These are phyloP conservation scores for Haematococcus sp. DNA, from an alignment of 139 green algal species.

Conservation along the genomic window DNA sequence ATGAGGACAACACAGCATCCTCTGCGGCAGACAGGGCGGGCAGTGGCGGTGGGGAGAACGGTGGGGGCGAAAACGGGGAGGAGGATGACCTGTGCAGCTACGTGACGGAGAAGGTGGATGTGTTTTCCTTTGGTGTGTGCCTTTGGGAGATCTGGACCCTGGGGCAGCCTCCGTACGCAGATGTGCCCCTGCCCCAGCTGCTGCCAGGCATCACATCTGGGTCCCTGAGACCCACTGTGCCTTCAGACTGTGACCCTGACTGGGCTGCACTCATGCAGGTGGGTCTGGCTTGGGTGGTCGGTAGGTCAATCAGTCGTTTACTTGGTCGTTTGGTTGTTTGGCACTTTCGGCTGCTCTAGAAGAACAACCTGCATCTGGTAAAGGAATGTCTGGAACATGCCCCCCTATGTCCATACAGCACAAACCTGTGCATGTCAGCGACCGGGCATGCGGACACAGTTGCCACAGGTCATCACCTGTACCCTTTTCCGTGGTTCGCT, in stretches of 20 bases:
- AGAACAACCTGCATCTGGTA: neutral
- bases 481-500: no score
- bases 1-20: no score
- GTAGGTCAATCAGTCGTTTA: neutral
- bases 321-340: neutral
- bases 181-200: conserved; percentile 42
- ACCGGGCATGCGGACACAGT: no score
- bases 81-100: conserved; percentile 12
- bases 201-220: conserved; percentile 54
- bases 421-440: neutral
- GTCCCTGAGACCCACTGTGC: conserved; percentile 49
- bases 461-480: no score
- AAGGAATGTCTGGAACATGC: neutral
- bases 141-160: conserved; percentile 73
- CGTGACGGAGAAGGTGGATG: conserved; percentile 48
- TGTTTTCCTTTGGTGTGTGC: neutral
- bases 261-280: conserved; percentile 61
- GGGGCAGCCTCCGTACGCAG: conserved; percentile 53
- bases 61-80: neutral
- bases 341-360: neutral
- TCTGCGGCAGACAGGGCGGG: no score
- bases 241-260: conserved; percentile 40
- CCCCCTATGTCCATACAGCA: neutral
- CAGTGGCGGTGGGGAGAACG: neutral
- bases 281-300: conserved; percentile 1